Conservation (phyloP, 2,329 filamentous ascomycete genomes). For the Neonectria neomacrospora region DNA sequence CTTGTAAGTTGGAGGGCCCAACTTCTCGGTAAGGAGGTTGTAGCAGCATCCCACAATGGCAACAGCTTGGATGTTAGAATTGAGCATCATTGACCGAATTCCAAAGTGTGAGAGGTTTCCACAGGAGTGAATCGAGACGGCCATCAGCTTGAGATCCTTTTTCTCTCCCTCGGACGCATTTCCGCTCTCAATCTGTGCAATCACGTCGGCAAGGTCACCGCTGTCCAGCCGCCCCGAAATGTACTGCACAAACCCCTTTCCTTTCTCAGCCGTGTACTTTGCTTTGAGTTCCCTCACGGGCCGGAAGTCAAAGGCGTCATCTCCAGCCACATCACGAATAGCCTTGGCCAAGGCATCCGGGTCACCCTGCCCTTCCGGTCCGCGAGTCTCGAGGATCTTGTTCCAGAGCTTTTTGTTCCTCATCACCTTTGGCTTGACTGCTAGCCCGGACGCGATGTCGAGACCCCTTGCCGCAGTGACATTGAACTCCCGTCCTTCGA, state of each 20-base stretch:
- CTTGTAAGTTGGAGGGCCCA: slow-evolving; percentile 89
- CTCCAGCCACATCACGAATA: slow-evolving; percentile 49
- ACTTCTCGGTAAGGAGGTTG: slow-evolving; percentile 91
- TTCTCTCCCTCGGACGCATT: slow-evolving; percentile 35
- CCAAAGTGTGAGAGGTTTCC: slow-evolving; percentile 97
- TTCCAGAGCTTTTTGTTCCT: slow-evolving; percentile 85
- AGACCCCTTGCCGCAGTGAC: slow-evolving; percentile 86
- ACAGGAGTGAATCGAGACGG: slow-evolving; percentile 95
- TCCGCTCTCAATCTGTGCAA: slow-evolving; percentile 65
- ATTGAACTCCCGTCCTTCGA: slow-evolving; percentile 88
- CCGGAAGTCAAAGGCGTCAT: slow-evolving; percentile 56
- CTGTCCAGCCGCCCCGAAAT: slow-evolving; percentile 79
- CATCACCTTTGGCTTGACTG: slow-evolving; percentile 76
- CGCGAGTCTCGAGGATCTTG: slow-evolving; percentile 56
- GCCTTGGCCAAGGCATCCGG: slow-evolving; percentile 49
- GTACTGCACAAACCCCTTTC: slow-evolving; percentile 79
- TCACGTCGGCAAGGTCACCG: slow-evolving; percentile 75
- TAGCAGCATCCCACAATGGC: slow-evolving; percentile 99
- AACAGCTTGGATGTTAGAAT: slow-evolving; percentile 86
- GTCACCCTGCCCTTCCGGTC: slow-evolving; percentile 53
- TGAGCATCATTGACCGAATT: slow-evolving; percentile 85
- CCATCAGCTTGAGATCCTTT: slow-evolving; percentile 72
- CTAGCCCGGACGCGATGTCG: slow-evolving; percentile 83
- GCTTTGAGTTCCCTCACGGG: slow-evolving; percentile 60
- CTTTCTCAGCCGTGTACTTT: slow-evolving; percentile 67